These are phyloP conservation scores for Pseudocercospora eumusae DNA, from an alignment of 2,329 filamentous ascomycete genomes.

Conservation along the genomic window DNA sequence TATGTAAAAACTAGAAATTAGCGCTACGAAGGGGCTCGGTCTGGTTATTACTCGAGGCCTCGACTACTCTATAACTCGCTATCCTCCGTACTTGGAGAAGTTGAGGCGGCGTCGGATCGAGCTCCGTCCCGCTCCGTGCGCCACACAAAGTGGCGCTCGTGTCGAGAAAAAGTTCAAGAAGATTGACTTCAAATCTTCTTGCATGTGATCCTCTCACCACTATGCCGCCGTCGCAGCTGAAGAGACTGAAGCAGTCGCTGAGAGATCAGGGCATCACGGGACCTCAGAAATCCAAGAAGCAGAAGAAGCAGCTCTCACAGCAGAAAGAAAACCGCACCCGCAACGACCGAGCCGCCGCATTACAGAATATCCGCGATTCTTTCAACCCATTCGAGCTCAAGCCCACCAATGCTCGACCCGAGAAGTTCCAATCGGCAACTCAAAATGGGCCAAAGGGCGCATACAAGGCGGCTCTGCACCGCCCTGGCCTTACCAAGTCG, in stretches of 20 bases:
- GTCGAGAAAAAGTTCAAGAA: conserved; percentile 29
- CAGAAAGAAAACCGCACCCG: conserved; percentile 62
- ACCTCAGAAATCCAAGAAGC: conserved; percentile 92
- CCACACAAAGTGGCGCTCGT: conserved; percentile 15
- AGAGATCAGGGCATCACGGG: conserved; percentile 86
- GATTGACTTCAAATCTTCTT: neutral
- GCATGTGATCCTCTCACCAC: neutral
- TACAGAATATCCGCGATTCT: conserved; percentile 85
- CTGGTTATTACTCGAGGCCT: too few species aligned
- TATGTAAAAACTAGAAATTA: too few species aligned
- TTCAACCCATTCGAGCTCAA: conserved; percentile 98
- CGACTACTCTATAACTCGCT: too few species aligned
- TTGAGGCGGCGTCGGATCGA: conserved; percentile 7
- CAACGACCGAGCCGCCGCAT: conserved; percentile 74
- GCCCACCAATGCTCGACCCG: conserved; percentile 61
- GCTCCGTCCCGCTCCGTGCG: conserved; percentile 8
- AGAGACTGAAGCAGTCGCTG: conserved; percentile 88
- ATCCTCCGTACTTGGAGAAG: too few species aligned
- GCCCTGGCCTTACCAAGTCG: conserved; percentile 82
- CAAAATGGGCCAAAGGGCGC: conserved; percentile 41
- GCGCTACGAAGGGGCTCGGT: too few species aligned
- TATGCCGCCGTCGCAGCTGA: conserved; percentile 96
- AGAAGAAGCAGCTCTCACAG: conserved; percentile 59
- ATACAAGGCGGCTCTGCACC: conserved; percentile 59
- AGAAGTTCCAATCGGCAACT: conserved; percentile 72